These are phyloP conservation scores for Fragilaria radians DNA, from an alignment of 108 stramenopile species.

Conservation along the genomic window DNA sequence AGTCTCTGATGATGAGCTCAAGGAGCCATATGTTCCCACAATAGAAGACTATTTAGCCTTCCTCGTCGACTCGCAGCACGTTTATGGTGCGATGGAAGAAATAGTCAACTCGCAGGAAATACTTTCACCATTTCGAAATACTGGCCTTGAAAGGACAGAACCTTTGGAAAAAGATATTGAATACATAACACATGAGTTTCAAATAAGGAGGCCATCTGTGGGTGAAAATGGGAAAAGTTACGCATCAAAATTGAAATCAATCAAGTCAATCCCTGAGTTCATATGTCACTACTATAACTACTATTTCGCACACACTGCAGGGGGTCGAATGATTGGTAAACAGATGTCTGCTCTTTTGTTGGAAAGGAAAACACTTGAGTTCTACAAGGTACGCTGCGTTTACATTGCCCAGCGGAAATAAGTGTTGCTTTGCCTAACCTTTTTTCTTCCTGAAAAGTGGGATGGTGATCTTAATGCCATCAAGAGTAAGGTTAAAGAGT, in stretches of 20 bases:
- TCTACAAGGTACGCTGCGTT: constrained; percentile 72
- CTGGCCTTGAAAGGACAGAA: constrained; percentile 77
- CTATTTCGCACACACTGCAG: constrained; percentile 92
- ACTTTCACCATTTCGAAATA: constrained; percentile 58
- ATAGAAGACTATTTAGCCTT: constrained; percentile 67
- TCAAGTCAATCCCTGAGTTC: constrained; percentile 75
- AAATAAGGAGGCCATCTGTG: constrained; percentile 33
- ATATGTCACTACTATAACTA: constrained; percentile 94
- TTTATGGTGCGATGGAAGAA: constrained; percentile 81
- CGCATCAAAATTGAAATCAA: constrained; percentile 39
- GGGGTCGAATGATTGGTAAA: constrained; percentile 90
- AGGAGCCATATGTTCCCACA: constrained; percentile 55
- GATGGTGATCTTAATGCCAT: constrained; percentile 80
- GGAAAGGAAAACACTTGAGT: constrained; percentile 77
- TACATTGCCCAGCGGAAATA: too few species aligned
- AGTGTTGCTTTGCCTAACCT: too few species aligned
- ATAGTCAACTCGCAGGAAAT: constrained; percentile 48
- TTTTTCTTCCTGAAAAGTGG: constrained; percentile 62
- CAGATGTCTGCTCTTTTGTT: constrained; percentile 77
- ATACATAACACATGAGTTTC: constrained; percentile 71
- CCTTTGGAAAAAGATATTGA: constrained; percentile 77
- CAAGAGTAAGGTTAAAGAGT: constrained; percentile 53
- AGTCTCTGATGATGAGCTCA: constrained; percentile 16
- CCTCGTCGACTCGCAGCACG: constrained; percentile 72
- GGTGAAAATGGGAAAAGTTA: constrained; percentile 47